Base-by-base conservation (phyloP, 179 eudicot species). In the Beta lomatogona region DNA sequence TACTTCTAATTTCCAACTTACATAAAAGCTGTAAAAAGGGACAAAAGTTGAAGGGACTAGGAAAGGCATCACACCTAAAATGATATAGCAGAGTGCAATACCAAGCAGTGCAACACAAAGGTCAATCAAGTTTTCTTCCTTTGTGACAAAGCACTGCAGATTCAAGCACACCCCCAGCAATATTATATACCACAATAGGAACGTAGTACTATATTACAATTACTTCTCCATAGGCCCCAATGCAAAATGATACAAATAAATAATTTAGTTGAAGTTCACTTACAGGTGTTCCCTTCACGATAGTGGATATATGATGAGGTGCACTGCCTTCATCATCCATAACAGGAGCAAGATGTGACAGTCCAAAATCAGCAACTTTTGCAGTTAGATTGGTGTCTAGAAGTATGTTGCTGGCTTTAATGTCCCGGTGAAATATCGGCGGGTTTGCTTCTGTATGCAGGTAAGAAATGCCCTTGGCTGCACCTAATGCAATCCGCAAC, bases 301-400 rank as follows among this genome's bases (percentile, higher is more conserved):
- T 71, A 11, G 94, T 91, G 59, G 94, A 91, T 58, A 90, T 83
- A 69, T 91, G 89, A 77, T 74, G 75, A 73, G 94, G 90, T 28
- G 71, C 81, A 80, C 67, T 55, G 54, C 87, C 91, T 77, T 89
- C 89, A 78, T 87, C 88, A 78, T 87, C 91, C 71, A 86, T 66
- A 2, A 83, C 80, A 64, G 94, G 94, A 72, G 91, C 94, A 80
- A 91, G 88, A 53, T 87, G 87, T 19, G 94, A 91, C 18, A 91
- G 86, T 65, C 94, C 94, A 84, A 91, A 91, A 85, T 91, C 94
- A 78, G 94, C 91, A 87, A 91, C 94, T 84, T 90, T 91, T 25
- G 93, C 91, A 31, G 81, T 83, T 58, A 90, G 79, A 65, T 86
- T 84, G 54, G 87, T 73, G 79, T 91, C 94, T 53, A 91, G 79